Evolutionary conservation across 768 basidiomycete species (phyloP).

Genomic region (Crassisporium funariophilum): DNA sequence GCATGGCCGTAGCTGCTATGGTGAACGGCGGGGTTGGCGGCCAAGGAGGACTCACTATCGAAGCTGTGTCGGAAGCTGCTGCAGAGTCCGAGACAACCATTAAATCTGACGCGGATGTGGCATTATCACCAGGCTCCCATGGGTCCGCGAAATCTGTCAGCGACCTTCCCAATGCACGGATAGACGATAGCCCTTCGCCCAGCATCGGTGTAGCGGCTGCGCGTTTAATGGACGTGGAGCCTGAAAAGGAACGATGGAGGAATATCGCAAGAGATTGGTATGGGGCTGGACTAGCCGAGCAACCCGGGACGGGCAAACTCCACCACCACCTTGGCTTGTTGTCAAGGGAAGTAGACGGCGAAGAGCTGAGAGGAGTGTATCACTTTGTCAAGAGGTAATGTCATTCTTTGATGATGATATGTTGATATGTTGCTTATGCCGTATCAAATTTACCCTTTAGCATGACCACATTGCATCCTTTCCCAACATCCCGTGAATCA

Average conservation of each 20-base stretch:
- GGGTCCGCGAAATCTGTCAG: slow-evolving; percentile 45
- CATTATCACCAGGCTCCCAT: slow-evolving; percentile 17
- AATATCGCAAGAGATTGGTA: slow-evolving; percentile 93
- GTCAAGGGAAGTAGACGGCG: slow-evolving; percentile 77
- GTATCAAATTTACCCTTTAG: slow-evolving; percentile 41
- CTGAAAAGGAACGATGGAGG: slow-evolving; percentile 92
- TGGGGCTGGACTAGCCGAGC: slow-evolving; percentile 79
- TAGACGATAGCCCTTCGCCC: slow-evolving; percentile 67
- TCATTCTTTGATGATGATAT: slow-evolving; percentile 2
- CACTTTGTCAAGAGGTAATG: slow-evolving; percentile 91
- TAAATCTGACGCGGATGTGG: slow-evolving; percentile 15
- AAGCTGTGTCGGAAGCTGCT: slow-evolving; percentile 54
- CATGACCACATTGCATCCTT: slow-evolving; percentile 90
- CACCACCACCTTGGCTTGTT: slow-evolving; percentile 94
- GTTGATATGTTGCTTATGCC: slow-evolving; percentile 8
- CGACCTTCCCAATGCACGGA: slow-evolving; percentile 51
- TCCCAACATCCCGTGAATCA: slow-evolving; percentile 85
- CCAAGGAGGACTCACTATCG: slow-evolving; percentile 50
- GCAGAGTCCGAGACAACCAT: slow-evolving; percentile 24
- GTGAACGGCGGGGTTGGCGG: slow-evolving; percentile 51
- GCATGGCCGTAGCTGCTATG: slow-evolving; percentile 94
- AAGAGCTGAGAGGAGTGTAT: slow-evolving; percentile 85
- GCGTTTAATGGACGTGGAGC: slow-evolving; percentile 79
- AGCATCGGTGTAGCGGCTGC: slow-evolving; percentile 89
- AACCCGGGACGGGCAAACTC: slow-evolving; percentile 91